Conservation (phyloP, 345 rosid genomes). For the Eucalyptus marginata region DNA sequence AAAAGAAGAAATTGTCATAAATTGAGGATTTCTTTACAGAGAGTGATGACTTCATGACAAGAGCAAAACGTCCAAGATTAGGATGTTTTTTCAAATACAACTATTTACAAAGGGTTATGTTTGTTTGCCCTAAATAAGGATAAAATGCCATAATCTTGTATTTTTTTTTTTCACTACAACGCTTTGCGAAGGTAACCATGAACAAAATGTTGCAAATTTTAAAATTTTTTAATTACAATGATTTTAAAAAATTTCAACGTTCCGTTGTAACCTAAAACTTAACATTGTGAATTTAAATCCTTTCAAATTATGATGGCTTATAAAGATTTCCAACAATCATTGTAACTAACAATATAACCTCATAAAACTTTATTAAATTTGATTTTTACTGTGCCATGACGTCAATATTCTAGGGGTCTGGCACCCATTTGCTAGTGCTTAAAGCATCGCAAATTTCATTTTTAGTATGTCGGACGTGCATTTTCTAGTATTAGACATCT, state of each 20-base stretch:
- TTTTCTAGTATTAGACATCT: background rate
- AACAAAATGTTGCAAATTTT: background rate
- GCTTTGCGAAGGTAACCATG: background rate
- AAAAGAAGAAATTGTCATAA: too few relatives aligned
- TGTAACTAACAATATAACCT: background rate
- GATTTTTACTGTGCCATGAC: background rate
- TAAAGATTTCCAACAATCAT: rapidly evolving
- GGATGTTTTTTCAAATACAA: background rate
- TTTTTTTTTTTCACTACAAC: background rate
- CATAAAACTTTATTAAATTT: background rate
- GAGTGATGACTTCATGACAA: background rate
- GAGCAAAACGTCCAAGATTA: rapidly evolving
- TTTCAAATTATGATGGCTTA: background rate
- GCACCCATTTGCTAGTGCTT: background rate
- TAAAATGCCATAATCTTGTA: background rate
- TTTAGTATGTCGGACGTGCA: rapidly evolving
- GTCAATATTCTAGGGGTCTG: rapidly evolving
- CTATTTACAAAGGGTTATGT: too few relatives aligned
- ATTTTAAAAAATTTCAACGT: rapidly evolving
- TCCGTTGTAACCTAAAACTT: background rate
- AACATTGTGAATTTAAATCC: background rate
- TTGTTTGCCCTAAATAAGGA: rapidly evolving
- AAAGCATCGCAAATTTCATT: background rate
- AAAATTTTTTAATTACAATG: background rate
- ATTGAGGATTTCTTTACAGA: rapidly evolving